phyloP scores from a whole-genome alignment of 2,329 filamentous ascomycete genomes.

The Coniochaeta sp. region DNA sequence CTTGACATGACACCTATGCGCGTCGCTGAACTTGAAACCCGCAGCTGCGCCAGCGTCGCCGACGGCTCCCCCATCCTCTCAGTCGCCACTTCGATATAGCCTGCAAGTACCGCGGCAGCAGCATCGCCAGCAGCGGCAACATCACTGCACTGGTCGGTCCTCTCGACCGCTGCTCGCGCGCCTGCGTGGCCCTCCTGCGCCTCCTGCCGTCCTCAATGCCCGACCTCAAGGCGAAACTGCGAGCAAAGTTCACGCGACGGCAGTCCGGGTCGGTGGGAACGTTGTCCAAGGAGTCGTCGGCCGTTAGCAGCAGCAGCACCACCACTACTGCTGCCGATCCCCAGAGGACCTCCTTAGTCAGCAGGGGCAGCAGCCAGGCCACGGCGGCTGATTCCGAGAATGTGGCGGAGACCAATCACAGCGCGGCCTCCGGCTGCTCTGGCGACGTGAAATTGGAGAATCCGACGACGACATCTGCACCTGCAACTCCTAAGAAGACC shows the following conservation, averaged over 20 bases:
- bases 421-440: not conserved
- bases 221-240: conserved; percentile 38
- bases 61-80: no score
- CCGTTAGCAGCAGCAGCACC: conserved; percentile 9
- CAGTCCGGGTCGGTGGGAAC: conserved; percentile 25
- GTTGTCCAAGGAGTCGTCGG: conserved; percentile 24
- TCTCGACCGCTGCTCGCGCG: not conserved
- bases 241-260: conserved; percentile 36
- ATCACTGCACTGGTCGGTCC: no score
- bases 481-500: not conserved
- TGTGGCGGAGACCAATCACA: not conserved
- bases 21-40: not conserved
- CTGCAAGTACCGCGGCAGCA: no score
- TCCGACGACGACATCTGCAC: not conserved
- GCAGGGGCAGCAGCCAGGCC: conserved; percentile 2
- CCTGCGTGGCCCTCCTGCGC: not conserved
- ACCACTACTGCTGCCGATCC: no score
- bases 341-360: conserved; percentile 7
- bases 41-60: not conserved
- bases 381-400: not conserved
- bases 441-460: not conserved
- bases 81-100: not conserved
- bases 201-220: conserved; percentile 25
- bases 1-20: not conserved
- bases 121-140: not conserved